Evolutionary conservation across 768 basidiomycete genomes (phyloP), one percentile per base, ranked within the genome.

Genomic region (Artomyces pyxidatus): DNA sequence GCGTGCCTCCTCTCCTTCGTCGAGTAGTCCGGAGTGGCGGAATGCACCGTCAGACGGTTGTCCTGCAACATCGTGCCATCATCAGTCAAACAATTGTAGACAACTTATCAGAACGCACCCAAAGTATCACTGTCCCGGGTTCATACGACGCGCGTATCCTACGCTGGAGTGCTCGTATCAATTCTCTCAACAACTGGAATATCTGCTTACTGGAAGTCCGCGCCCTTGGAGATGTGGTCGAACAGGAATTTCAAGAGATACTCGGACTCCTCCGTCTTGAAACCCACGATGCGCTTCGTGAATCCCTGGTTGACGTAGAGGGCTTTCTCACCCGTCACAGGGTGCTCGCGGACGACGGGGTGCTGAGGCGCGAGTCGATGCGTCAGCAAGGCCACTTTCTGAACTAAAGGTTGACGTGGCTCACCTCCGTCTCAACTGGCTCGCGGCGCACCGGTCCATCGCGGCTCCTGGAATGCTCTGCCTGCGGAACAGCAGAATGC

Each of bases 301-400:
- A 79, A 79, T 26, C 72, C 75, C 46, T 68, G 70, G 63, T 80
- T 80, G 63, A 81, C 65, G 57, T 76, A 79, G 17, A 82, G 65
- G 1, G 75, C 75, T 63, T 81, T 80, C 59, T 80, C 74, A n/a
- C 78, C 78, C 0, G 81, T 82, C 1, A 73, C 75, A 16, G 80
- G 81, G 60, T 81, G 80, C 12, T 68, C 64, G 49, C 80, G 74
- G 50, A 81, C 78, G 55, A 78, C 46, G 5, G 77, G 75, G 61
- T 77, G 78, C 72, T 74, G 54, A 12, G 45, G 53, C n/a, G n/a
- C n/a, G n/a, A n/a, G n/a, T n/a, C n/a, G n/a, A n/a, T n/a, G n/a
- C n/a, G n/a, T n/a, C n/a, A n/a, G n/a, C n/a, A n/a, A n/a, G n/a
- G n/a, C n/a, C n/a, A n/a, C n/a, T n/a, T n/a, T n/a, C n/a, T n/a